Evolutionary conservation across 176 grass and related monocot species (phyloP).

Genomic region (Miscanthus lutarioriparius): DNA sequence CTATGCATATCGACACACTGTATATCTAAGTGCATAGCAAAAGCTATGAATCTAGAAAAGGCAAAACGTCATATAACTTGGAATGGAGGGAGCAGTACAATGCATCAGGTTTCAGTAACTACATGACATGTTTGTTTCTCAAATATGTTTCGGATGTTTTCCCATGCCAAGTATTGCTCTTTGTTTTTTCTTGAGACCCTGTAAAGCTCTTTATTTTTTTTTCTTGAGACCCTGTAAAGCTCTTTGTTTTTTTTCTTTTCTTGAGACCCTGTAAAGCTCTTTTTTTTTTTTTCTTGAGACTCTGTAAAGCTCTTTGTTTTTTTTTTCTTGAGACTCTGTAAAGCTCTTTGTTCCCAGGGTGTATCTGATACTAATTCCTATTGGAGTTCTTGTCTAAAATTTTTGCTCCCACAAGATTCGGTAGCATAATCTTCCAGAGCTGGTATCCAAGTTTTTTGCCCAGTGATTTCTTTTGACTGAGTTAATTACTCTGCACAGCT

Average conservation of each 20-base stretch:
- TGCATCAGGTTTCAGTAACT: conserved; percentile 8
- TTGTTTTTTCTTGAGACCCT: background rate
- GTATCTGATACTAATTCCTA: conserved; percentile 20
- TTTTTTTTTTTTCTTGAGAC: background rate
- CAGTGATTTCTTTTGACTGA: background rate
- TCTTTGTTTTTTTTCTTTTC: background rate
- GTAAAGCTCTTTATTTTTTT: background rate
- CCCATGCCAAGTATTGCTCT: background rate
- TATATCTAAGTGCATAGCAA: background rate
- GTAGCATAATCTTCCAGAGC: conserved; percentile 2
- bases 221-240: background rate
- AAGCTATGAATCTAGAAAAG: background rate
- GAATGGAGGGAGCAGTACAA: background rate
- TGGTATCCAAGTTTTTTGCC: background rate
- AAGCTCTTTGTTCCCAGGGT: background rate
- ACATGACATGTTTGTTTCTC: background rate
- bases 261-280: background rate
- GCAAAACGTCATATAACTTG: background rate
- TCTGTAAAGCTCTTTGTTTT: background rate
- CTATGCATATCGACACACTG: background rate
- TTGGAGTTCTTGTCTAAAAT: background rate
- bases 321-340: background rate
- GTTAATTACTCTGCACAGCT: background rate
- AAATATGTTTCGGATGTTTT: background rate
- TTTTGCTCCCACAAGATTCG: background rate